Base-by-base conservation (phyloP, 2,329 filamentous ascomycete species). In the Didymella lethalis region DNA sequence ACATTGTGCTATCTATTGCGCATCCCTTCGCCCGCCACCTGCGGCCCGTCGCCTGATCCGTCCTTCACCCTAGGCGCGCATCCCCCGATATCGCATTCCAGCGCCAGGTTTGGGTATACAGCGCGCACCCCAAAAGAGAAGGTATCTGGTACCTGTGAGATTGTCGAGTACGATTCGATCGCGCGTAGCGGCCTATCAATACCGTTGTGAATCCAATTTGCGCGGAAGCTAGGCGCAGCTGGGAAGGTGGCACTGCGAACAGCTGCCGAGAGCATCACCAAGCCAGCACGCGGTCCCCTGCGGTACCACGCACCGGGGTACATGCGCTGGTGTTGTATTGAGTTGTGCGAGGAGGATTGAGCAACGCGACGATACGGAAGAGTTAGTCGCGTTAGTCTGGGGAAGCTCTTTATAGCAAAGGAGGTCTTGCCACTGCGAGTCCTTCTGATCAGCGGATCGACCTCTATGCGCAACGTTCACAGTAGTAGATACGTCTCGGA, bases 181-280 rank as follows among this genome's bases (percentile, higher is more conserved):
- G 59, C 63, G 59, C 60, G 59, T 64, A 62, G 43, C 41, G 12
- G 36, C 60, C 57, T 60, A 64, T 67, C 59, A 57, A 60, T 58
- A 57, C 48, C 50, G 51, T 48, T 32, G 48, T 36, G 16, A 61
- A 54, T 57, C 58, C 62, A 61, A 58, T 51, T 53, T 46, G 47
- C 52, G 23, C 48, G 25, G 50, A 47, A 45, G 59, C 70, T 74
- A 74, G 61, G 57, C 68, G 54, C 48, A 55, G 69, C 53, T 48
- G 28, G 71, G 72, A 73, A 75, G 72, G 72, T 74, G 71, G 36
- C 63, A 72, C 63, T 49, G 59, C 60, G 34, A 51, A 47, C 54
- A 49, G 48, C 59, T 63, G 62, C 64, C 68, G 59, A 62, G 64
- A 61, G 57, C 54, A 48, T 44, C 7, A 50, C 49, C 58, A 61